Evolutionary conservation across 805 yeast species (phyloP).

Genomic region (Torulaspora gathmanii): DNA sequence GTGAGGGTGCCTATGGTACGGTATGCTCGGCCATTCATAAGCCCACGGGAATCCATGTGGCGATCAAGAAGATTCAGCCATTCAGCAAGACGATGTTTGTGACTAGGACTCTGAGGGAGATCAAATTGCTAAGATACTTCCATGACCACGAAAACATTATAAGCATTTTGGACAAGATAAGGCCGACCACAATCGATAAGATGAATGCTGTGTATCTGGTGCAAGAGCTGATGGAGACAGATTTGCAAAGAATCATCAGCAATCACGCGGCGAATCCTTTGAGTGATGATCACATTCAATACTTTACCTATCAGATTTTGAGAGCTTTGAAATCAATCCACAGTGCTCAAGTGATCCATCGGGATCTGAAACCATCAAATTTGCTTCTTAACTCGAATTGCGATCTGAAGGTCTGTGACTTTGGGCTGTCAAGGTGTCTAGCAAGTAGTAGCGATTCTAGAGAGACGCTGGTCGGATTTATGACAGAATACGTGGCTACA

Average conservation of each 20-base stretch:
- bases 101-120: constrained; percentile 65
- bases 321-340: constrained; percentile 69
- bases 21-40: constrained; percentile 66
- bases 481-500: constrained; percentile 81
- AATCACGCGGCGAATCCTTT: constrained; percentile 42
- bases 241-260: constrained; percentile 57
- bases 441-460: constrained; percentile 39
- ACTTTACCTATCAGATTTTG: constrained; percentile 63
- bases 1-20: constrained; percentile 80
- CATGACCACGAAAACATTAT: constrained; percentile 69
- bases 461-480: constrained; percentile 46
- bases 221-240: constrained; percentile 76
- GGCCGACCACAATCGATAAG: constrained; percentile 52
- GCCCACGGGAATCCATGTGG: constrained; percentile 59
- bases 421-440: constrained; percentile 63
- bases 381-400: constrained; percentile 63
- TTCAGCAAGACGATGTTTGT: constrained; percentile 62
- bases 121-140: constrained; percentile 60
- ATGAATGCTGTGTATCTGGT: constrained; percentile 70
- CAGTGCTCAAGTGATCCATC: constrained; percentile 65
- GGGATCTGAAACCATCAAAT: constrained; percentile 76
- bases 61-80: constrained; percentile 73
- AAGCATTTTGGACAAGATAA: constrained; percentile 59
- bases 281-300: constrained; percentile 64
- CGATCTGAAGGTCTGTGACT: constrained; percentile 73